Evolutionary conservation across 2,329 filamentous ascomycete species (phyloP).

Genomic region (Pseudogymnoascus pannorum): DNA sequence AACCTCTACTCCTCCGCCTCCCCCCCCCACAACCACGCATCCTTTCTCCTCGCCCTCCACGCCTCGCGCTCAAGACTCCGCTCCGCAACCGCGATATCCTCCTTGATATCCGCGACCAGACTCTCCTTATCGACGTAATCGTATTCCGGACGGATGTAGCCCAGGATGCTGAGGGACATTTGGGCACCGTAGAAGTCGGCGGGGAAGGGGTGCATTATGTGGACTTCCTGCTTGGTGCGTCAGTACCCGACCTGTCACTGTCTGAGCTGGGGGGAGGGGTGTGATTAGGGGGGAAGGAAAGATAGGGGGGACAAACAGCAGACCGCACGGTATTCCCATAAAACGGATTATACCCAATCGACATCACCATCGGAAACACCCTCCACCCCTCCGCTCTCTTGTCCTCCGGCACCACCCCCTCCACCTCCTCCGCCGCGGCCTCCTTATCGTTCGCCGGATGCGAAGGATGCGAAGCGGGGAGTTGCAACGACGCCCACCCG

Average conservation of each 20-base stretch:
- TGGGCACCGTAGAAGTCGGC: slow-evolving; percentile 78
- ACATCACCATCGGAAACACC: slow-evolving; percentile 84
- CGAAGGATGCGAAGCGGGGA: slow-evolving; percentile 41
- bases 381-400: slow-evolving; percentile 22
- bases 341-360: slow-evolving; percentile 94
- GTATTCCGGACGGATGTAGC: slow-evolving; percentile 81
- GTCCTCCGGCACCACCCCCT: slow-evolving; percentile 6
- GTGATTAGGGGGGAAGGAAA: background rate
- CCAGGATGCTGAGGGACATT: slow-evolving; percentile 73
- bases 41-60: slow-evolving; percentile 38
- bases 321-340: slow-evolving; percentile 85
- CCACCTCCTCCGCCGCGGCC: slow-evolving; percentile 1
- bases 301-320: slow-evolving; percentile 43
- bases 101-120: slow-evolving; percentile 78
- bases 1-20: slow-evolving; percentile 16
- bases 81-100: slow-evolving; percentile 78
- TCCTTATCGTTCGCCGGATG: slow-evolving; percentile 12
- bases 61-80: slow-evolving; percentile 60
- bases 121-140: slow-evolving; percentile 82
- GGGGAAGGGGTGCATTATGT: slow-evolving; percentile 71
- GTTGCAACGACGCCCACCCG: slow-evolving; percentile 73
- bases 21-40: slow-evolving; percentile 14
- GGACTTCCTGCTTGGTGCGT: slow-evolving; percentile 57
- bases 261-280: background rate
- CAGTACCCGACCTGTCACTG: background rate